These are phyloP conservation scores for Besnoitia besnoiti DNA, from an alignment of 169 alveolate species.

Conservation along the genomic window DNA sequence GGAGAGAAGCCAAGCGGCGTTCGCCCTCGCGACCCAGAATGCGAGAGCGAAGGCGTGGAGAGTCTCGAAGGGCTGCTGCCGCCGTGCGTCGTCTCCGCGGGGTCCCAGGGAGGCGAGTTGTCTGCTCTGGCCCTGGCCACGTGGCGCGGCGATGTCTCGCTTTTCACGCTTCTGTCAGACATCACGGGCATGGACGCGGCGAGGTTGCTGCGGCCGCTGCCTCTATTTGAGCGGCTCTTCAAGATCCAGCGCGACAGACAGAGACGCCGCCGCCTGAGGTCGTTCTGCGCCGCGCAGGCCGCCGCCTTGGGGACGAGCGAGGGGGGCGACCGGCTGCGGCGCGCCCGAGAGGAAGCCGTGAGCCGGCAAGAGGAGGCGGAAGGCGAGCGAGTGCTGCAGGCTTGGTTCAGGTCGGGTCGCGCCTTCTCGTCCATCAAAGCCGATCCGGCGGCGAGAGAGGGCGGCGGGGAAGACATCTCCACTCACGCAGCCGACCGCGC, in stretches of 20 bases:
- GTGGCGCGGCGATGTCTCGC: constrained; percentile 46
- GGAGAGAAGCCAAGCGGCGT: too few species aligned
- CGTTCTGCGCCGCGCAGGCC: neutral
- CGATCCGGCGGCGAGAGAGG: neutral
- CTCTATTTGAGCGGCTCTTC: neutral
- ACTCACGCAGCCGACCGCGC: neutral
- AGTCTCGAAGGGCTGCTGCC: neutral
- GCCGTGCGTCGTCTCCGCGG: neutral
- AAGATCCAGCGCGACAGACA: neutral
- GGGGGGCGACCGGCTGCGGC: neutral
- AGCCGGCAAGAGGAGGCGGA: neutral
- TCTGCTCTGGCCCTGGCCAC: constrained; percentile 8
- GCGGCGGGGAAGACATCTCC: neutral
- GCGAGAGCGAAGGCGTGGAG: too few species aligned
- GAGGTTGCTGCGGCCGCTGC: constrained; percentile 43
- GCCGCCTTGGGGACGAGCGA: neutral
- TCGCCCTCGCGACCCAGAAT: too few species aligned
- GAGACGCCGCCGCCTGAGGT: neutral
- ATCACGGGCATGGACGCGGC: neutral
- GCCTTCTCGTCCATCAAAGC: constrained; percentile 26
- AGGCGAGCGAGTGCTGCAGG: neutral
- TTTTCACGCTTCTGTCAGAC: constrained; percentile 46
- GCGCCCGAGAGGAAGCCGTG: neutral
- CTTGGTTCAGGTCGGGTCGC: constrained; percentile 12
- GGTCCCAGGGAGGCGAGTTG: neutral